Conservation (phyloP, 1,284 basidiomycete species). For the Leccinum huronense region DNA sequence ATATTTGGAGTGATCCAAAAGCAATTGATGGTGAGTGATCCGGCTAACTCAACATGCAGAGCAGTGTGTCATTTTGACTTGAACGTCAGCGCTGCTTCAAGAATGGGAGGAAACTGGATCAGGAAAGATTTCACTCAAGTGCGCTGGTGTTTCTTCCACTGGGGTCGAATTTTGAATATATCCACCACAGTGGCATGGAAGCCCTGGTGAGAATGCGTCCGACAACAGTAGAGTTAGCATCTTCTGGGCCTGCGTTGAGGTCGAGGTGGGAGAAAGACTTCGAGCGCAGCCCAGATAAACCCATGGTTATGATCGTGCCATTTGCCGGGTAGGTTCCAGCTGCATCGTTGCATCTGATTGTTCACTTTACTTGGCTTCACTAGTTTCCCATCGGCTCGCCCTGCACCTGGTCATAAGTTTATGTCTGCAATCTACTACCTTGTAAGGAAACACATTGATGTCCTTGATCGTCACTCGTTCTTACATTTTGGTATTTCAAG, state of each 20-base stretch:
- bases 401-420: constrained; percentile 11
- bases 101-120: constrained; percentile 1
- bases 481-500: constrained; percentile 16
- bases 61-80: neutral
- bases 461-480: neutral
- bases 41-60: neutral
- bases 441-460: constrained; percentile 11
- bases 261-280: constrained; percentile 42
- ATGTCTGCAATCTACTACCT: constrained; percentile 13
- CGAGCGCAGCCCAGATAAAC: constrained; percentile 26
- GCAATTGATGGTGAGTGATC: neutral
- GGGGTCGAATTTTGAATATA: neutral
- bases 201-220: constrained; percentile 42
- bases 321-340: constrained; percentile 17
- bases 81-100: neutral
- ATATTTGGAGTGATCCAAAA: neutral
- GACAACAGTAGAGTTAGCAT: constrained; percentile 35
- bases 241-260: constrained; percentile 38
- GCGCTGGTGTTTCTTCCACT: neutral
- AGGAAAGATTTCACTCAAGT: constrained; percentile 2
- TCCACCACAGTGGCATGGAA: constrained; percentile 36
- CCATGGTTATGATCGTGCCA: constrained; percentile 20
- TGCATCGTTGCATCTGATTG: neutral
- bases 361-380: neutral
- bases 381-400: constrained; percentile 10